Percentiles rank a stretch among this genome's conserved stretches.
phyloP scores from a whole-genome alignment of 1,284 basidiomycete genomes.

The Apiotrichum akiyoshidainum region DNA sequence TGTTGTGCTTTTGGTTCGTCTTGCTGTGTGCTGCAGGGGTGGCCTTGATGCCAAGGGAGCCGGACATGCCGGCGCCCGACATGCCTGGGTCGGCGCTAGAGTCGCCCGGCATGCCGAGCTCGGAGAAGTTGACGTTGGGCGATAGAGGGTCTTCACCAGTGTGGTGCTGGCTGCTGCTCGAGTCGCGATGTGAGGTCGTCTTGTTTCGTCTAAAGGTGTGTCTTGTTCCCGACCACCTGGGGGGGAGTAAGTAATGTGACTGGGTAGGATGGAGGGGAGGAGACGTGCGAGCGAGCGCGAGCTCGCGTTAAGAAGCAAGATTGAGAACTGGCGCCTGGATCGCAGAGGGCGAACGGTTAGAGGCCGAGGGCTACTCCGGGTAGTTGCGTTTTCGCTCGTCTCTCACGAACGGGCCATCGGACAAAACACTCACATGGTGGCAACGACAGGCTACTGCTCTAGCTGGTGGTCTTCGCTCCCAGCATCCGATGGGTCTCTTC shows the following conservation, averaged over 20 bases:
- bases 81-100: background rate
- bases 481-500: no score
- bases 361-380: no score
- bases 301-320: no score
- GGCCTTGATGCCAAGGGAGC: background rate
- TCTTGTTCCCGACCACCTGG: conserved; percentile 6
- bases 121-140: background rate
- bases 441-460: no score
- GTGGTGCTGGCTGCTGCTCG: background rate
- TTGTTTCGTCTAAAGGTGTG: background rate
- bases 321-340: no score
- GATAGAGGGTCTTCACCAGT: background rate
- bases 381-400: no score
- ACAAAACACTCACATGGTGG: no score
- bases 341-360: no score
- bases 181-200: conserved; percentile 2
- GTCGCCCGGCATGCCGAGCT: conserved; percentile 1
- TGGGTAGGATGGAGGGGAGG: background rate
- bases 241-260: background rate
- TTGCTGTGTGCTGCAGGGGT: background rate
- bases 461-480: no score
- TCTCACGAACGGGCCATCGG: no score
- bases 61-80: background rate
- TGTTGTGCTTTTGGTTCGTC: background rate
- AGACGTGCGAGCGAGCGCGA: background rate